A percentile compares a stretch with the other conserved stretches of the same genome.
Evolutionary conservation across 106 monocot genomes (phyloP).

Genomic region (Dioscorea zingiberensis): DNA sequence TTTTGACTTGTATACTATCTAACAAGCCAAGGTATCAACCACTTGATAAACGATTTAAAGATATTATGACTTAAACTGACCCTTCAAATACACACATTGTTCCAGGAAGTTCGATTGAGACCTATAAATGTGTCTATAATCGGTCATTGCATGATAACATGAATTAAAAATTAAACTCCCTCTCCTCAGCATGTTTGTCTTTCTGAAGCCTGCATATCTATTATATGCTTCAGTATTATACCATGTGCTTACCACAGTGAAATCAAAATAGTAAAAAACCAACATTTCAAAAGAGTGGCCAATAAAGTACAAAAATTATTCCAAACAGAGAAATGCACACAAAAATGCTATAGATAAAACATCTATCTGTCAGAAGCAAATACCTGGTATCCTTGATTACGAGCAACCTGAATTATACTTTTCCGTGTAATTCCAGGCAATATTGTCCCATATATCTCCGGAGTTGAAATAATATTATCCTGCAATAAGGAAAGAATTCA

Average conservation of each 20-base stretch:
- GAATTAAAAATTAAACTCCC: too few relatives aligned
- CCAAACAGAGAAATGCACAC: too few relatives aligned
- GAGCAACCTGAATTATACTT: conserved; percentile 24
- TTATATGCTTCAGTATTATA: too few relatives aligned
- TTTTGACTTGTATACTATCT: neutral
- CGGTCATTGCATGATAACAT: too few relatives aligned
- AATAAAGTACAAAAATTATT: too few relatives aligned
- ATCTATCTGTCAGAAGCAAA: neutral
- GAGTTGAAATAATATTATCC: conserved; percentile 21
- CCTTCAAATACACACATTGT: too few relatives aligned
- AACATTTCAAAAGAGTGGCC: neutral
- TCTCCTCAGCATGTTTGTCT: too few relatives aligned
- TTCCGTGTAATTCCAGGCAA: conserved; percentile 23
- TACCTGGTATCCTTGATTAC: conserved; percentile 18
- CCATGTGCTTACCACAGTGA: neutral
- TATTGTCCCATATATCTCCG: conserved; percentile 13
- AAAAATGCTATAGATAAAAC: too few relatives aligned
- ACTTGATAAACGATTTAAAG: neutral
- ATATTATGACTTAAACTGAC: too few relatives aligned
- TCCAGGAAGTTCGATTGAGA: too few relatives aligned
- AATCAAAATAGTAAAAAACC: neutral
- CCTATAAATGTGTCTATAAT: too few relatives aligned
- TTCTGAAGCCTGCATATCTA: too few relatives aligned
- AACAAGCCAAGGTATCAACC: neutral
- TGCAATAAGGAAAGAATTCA: conserved; percentile 1